Conservation (phyloP, 495 filamentous ascomycete species). For the Alectoria sarmentosa region DNA sequence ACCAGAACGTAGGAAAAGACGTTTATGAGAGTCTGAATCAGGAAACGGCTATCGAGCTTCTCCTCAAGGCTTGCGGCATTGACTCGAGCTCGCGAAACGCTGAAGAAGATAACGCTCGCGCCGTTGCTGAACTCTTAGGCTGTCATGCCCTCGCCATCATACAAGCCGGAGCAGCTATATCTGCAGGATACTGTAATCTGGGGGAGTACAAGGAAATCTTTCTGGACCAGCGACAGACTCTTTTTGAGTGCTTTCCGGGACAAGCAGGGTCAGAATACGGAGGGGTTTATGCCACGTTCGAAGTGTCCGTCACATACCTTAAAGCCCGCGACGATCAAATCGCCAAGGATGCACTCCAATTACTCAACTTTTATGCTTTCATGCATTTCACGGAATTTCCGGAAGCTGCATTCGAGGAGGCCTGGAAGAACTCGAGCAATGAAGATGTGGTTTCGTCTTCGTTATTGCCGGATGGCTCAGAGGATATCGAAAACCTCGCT, state of each 20-base stretch:
- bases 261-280: background rate
- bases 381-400: background rate
- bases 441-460: too few relatives aligned
- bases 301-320: background rate
- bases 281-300: background rate
- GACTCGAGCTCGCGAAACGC: background rate
- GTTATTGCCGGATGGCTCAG: too few relatives aligned
- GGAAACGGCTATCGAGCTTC: background rate
- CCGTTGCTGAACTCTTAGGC: background rate
- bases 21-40: background rate
- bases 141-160: background rate
- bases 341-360: background rate
- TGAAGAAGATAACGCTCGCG: background rate
- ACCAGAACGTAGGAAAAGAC: background rate
- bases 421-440: background rate
- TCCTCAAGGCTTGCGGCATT: background rate
- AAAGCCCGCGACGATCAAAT: background rate
- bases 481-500: background rate
- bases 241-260: background rate
- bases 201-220: background rate
- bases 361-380: background rate
- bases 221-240: background rate
- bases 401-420: background rate
- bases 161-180: background rate
- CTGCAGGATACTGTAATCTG: background rate